Evolutionary conservation across 371 early-diverging fungal genomes (phyloP).

Genomic region (Smittium mucronatum): DNA sequence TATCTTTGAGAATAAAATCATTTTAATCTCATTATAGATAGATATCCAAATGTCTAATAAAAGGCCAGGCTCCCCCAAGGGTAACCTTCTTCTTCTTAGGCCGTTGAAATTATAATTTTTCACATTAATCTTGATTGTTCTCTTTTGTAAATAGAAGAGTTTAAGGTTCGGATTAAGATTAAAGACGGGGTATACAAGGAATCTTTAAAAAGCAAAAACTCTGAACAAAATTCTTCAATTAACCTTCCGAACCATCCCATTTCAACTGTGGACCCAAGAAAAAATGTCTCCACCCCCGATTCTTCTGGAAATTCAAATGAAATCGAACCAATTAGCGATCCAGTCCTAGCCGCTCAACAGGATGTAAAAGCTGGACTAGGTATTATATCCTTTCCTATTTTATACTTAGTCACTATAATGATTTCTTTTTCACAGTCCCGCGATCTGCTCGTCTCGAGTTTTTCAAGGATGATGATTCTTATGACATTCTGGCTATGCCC

Average conservation of each 20-base stretch:
- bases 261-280: neutral
- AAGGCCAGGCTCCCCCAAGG: neutral
- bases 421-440: too few species aligned
- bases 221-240: too few species aligned
- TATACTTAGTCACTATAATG: too few species aligned
- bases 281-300: neutral
- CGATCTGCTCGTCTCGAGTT: constrained; percentile 5
- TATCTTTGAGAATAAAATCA: too few species aligned
- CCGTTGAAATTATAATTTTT: neutral
- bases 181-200: neutral
- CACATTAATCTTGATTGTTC: neutral
- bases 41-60: neutral
- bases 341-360: neutral
- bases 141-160: constrained; percentile 1
- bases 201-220: neutral
- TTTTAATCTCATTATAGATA: too few species aligned
- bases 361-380: constrained; percentile 9
- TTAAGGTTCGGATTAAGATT: constrained; percentile 3
- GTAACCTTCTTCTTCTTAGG: neutral
- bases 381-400: too few species aligned
- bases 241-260: neutral
- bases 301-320: neutral
- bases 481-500: constrained; percentile 3
- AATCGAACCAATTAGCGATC: neutral
- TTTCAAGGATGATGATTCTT: neutral